These are phyloP conservation scores for Neurospora discreta DNA, from an alignment of 495 filamentous ascomycete species.

Conservation along the genomic window DNA sequence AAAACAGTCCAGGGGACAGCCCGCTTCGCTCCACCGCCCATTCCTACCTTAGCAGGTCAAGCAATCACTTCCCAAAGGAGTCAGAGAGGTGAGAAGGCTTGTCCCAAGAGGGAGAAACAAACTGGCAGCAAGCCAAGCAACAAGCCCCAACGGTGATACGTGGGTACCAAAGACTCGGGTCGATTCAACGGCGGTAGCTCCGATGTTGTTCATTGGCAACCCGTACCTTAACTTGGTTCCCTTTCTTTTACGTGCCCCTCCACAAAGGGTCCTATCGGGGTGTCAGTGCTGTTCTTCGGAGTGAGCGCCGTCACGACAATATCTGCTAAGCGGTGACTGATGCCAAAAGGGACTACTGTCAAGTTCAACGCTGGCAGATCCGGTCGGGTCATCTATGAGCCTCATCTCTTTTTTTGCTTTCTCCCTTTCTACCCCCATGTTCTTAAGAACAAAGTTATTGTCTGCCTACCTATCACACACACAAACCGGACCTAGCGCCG, in stretches of 20 bases:
- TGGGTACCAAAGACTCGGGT: not conserved
- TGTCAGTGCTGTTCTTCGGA: not conserved
- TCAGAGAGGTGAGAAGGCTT: not conserved
- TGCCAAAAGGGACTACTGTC: not conserved
- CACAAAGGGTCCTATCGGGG: not conserved
- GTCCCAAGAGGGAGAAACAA: not conserved
- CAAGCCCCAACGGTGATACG: not conserved
- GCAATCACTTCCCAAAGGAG: not conserved
- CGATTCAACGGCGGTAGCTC: not conserved
- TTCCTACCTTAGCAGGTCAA: not conserved
- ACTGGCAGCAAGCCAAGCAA: not conserved
- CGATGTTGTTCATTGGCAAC: not conserved
- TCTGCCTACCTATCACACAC: not conserved
- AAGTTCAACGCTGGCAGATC: not conserved
- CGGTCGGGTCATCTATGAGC: not conserved
- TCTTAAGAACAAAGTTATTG: not conserved
- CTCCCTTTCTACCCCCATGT: not conserved
- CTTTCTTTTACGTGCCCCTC: not conserved
- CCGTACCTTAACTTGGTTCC: not conserved
- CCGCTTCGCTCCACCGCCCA: not conserved
- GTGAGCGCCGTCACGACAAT: not conserved
- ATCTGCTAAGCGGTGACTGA: not conserved
- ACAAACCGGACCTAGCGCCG: not conserved
- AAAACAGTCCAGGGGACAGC: not conserved
- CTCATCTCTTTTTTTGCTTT: not conserved